Conservation (phyloP, 345 rosid genomes). For the Geranium rotundifolium region DNA sequence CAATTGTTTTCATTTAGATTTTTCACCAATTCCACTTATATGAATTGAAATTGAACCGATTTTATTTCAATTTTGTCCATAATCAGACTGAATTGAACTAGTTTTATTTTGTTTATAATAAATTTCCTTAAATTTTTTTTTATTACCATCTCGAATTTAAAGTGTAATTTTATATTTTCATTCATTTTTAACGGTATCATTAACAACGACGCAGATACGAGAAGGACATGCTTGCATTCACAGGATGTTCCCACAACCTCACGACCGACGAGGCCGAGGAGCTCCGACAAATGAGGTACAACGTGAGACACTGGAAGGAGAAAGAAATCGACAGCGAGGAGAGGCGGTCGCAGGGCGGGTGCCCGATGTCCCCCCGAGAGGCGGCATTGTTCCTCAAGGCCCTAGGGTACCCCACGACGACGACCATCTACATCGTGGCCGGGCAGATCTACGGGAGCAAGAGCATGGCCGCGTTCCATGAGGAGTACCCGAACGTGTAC, state of each 20-base stretch:
- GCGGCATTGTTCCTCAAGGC: conserved; percentile 91
- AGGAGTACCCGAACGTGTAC: conserved; percentile 78
- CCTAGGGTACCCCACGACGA: conserved; percentile 82
- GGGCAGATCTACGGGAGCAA: conserved; percentile 74
- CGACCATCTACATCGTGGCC: conserved; percentile 82
- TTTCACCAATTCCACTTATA: no score
- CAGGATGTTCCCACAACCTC: conserved; percentile 92
- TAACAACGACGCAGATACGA: conserved; percentile 47
- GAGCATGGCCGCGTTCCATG: conserved; percentile 64
- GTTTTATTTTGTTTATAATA: no score
- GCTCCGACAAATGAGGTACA: conserved; percentile 69
- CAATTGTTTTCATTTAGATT: no score
- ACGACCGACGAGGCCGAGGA: conserved; percentile 66
- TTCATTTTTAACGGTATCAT: no score
- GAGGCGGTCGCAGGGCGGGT: conserved; percentile 70
- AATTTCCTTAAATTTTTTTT: no score
- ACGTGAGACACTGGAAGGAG: conserved; percentile 89
- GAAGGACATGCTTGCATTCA: conserved; percentile 98
- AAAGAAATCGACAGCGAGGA: conserved; percentile 76
- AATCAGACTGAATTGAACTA: no score
- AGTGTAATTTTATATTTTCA: background rate
- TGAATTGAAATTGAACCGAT: no score
- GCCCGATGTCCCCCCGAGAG: conserved; percentile 97
- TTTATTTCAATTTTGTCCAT: no score
- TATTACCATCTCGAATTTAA: no score